Conservation (phyloP, 2,329 filamentous ascomycete genomes). For the Acephala macrosclerotiorum region DNA sequence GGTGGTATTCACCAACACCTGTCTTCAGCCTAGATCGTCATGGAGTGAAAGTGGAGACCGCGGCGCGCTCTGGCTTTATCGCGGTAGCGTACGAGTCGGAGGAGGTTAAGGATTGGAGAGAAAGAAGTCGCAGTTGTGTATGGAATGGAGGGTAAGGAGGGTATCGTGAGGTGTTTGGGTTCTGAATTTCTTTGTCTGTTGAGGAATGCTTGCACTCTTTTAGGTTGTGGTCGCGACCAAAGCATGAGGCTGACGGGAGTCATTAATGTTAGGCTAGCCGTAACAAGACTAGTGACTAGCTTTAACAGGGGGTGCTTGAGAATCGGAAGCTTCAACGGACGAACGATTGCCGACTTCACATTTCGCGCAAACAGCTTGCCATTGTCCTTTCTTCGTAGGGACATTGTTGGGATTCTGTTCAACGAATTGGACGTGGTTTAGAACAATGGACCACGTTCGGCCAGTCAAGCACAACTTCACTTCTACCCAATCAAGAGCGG, state of each 20-base stretch:
- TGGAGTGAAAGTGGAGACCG: neutral
- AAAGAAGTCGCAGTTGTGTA: neutral
- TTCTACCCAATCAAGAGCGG: constrained; percentile 8
- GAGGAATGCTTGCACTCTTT: constrained; percentile 10
- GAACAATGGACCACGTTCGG: constrained; percentile 4
- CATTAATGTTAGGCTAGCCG: neutral
- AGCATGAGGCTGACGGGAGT: neutral
- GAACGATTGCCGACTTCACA: neutral
- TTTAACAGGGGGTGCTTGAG: neutral
- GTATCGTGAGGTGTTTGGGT: neutral
- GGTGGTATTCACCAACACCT: constrained; percentile 27
- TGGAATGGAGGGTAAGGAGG: neutral
- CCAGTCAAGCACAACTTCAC: neutral
- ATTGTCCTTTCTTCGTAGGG: neutral
- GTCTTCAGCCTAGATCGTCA: neutral
- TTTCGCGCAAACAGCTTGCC: neutral
- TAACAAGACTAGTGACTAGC: neutral
- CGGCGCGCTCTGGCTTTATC: neutral
- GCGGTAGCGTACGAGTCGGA: neutral
- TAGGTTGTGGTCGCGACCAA: neutral
- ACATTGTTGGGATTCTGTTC: neutral
- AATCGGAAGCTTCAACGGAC: neutral
- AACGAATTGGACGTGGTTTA: neutral
- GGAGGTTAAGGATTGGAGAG: too few species aligned
- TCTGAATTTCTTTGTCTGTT: constrained; percentile 12